Base-by-base conservation (phyloP, 371 early-diverging fungal species). In the Rhizopus delemar region DNA sequence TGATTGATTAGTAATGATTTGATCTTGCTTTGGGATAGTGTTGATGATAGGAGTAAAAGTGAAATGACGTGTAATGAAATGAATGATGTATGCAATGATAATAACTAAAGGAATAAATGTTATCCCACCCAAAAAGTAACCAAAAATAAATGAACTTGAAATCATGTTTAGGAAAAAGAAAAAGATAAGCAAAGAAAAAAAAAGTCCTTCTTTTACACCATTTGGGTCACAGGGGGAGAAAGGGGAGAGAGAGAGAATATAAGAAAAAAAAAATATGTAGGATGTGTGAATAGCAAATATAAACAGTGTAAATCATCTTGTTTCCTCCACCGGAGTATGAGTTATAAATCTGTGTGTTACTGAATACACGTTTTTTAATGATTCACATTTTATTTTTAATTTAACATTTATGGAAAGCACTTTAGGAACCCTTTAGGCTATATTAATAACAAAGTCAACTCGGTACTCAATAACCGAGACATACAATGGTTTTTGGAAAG, bases 101-200 rank as follows among this genome's bases (percentile, higher is more conserved):
- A 63, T 7, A 3, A 46, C 22, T 8, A 57, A 12, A 16, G 81
- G 81, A n/a, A 80, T 28, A n/a, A 81, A 62, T 11, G 81, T 81
- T 8, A 78, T 15, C 7, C 81, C 81, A 32, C 81, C 81, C 32
- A 75, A 56, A 8, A 66, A 22, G 63, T 59, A 70, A 45, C 51
- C 60, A 41, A 56, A 41, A 28, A 65, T 15, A 41, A 61, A 58
- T 12, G 51, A 36, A 6, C 51, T 53, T 33, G 46, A 57, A 43
- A 60, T 7, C 45, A 46, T 55, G 36, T 56, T 51, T 34, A 39
- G 29, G 45, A 50, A 33, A 51, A 48, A 29, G 9, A 48, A 48
- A 15, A 53, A 43, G 16, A 54, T 28, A 31, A 49, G 36, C 6
- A 52, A 43, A 65, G 57, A 61, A 50, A 33, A 51, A 41, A 32